phyloP scores from a whole-genome alignment of 2,329 filamentous ascomycete species.

The Dactylellina parvicollis region DNA sequence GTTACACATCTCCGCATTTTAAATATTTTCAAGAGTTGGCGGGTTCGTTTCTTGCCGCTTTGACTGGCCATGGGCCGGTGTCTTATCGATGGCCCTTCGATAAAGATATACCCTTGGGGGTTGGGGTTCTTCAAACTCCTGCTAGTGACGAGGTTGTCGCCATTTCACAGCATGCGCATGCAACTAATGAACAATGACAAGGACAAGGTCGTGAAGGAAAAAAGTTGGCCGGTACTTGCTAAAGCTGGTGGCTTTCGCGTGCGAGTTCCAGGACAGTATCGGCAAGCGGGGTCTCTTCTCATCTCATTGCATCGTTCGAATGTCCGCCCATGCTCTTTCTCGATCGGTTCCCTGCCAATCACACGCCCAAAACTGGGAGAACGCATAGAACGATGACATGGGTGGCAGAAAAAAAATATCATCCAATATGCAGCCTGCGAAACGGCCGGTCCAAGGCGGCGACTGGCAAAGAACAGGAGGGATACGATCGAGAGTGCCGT shows the following conservation, averaged over 20 bases:
- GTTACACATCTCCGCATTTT: constrained; percentile 8
- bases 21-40: too few species aligned
- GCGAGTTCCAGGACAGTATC: constrained; percentile 22
- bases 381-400: constrained; percentile 29
- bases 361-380: constrained; percentile 6
- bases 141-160: constrained; percentile 21
- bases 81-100: constrained; percentile 3
- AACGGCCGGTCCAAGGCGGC: neutral
- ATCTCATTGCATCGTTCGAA: constrained; percentile 46
- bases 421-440: constrained; percentile 4
- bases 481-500: neutral
- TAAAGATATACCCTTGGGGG: neutral
- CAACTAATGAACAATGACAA: constrained; percentile 1
- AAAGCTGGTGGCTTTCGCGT: neutral
- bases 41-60: too few species aligned
- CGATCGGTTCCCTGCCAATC: constrained; percentile 47
- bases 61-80: neutral
- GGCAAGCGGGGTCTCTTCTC: constrained; percentile 47
- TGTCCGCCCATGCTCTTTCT: constrained; percentile 2
- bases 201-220: neutral
- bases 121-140: neutral
- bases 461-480: neutral
- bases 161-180: constrained; percentile 20
- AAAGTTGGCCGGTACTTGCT: constrained; percentile 1
- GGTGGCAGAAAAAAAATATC: constrained; percentile 27